These are phyloP conservation scores for Onygena corvina DNA, from an alignment of 2,329 filamentous ascomycete genomes.

Conservation along the genomic window DNA sequence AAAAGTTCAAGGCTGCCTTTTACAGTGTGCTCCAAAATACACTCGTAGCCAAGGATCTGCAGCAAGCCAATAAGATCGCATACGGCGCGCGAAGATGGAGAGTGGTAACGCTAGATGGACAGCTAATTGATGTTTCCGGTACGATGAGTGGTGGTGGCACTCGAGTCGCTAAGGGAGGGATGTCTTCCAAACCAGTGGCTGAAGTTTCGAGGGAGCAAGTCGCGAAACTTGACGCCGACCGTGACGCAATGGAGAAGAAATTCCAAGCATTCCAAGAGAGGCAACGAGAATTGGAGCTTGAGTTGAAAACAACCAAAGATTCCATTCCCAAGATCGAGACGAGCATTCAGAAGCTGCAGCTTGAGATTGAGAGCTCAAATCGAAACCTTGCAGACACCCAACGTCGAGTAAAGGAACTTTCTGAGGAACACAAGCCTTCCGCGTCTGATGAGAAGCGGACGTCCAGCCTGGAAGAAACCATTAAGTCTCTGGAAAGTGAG, in stretches of 20 bases:
- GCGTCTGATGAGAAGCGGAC: constrained; percentile 67
- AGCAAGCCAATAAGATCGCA: constrained; percentile 94
- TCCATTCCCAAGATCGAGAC: constrained; percentile 78
- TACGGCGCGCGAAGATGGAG: constrained; percentile 91
- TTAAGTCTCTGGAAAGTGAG: constrained; percentile 62
- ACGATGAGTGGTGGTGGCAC: constrained; percentile 97
- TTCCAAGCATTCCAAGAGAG: constrained; percentile 77
- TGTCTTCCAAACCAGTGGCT: constrained; percentile 90
- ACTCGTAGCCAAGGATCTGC: constrained; percentile 77
- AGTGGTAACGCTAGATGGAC: constrained; percentile 87
- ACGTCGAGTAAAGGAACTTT: constrained; percentile 73
- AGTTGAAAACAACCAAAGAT: constrained; percentile 58
- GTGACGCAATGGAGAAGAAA: constrained; percentile 69
- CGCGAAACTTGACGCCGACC: constrained; percentile 69
- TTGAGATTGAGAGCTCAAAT: constrained; percentile 79
- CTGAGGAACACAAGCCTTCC: constrained; percentile 66
- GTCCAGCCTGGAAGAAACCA: constrained; percentile 61
- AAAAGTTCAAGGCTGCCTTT: constrained; percentile 79
- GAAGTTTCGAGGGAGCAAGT: constrained; percentile 85
- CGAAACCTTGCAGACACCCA: constrained; percentile 74
- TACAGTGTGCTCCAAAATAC: constrained; percentile 94
- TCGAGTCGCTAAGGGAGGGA: constrained; percentile 77
- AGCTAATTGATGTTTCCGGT: constrained; percentile 94
- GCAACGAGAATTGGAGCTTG: constrained; percentile 64
- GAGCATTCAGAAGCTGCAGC: constrained; percentile 74